phyloP scores from a whole-genome alignment of 257 asterid genomes.

The Capsicum chinense region DNA sequence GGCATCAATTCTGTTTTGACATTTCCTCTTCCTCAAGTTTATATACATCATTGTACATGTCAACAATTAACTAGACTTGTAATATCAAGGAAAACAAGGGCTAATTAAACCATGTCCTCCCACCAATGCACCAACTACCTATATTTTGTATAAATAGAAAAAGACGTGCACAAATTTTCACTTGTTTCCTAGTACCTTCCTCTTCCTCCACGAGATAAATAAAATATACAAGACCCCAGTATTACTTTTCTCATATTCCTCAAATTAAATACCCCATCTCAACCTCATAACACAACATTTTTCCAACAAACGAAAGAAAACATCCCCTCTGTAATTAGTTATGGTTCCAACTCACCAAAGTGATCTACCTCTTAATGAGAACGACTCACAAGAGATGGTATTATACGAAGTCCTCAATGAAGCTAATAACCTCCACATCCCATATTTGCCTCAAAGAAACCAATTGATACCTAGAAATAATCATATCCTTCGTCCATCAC shows the following conservation, averaged over 20 bases:
- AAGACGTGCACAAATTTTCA: not conserved
- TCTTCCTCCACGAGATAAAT: conserved; percentile 26
- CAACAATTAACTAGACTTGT: not conserved
- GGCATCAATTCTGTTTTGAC: not conserved
- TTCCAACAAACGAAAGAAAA: not conserved
- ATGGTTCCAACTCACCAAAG: conserved; percentile 42
- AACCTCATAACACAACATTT: not conserved
- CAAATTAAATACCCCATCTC: conserved; percentile 26
- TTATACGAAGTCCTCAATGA: conserved; percentile 58
- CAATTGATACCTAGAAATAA: not conserved
- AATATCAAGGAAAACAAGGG: not conserved
- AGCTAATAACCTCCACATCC: conserved; percentile 44
- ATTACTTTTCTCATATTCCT: not conserved
- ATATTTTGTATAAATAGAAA: not conserved
- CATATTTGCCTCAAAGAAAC: conserved; percentile 33
- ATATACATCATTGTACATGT: not conserved
- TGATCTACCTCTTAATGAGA: conserved; percentile 62
- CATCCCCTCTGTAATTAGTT: not conserved
- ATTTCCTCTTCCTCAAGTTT: not conserved
- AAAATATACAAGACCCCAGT: not conserved
- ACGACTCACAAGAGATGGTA: conserved; percentile 66
- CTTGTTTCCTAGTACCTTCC: conserved; percentile 27
- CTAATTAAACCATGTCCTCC: not conserved
- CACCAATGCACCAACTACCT: not conserved
- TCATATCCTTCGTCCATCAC: conserved; percentile 31